These are phyloP conservation scores for Aspergillus fumigatus DNA, from an alignment of 2,329 filamentous ascomycete genomes.

Conservation along the genomic window DNA sequence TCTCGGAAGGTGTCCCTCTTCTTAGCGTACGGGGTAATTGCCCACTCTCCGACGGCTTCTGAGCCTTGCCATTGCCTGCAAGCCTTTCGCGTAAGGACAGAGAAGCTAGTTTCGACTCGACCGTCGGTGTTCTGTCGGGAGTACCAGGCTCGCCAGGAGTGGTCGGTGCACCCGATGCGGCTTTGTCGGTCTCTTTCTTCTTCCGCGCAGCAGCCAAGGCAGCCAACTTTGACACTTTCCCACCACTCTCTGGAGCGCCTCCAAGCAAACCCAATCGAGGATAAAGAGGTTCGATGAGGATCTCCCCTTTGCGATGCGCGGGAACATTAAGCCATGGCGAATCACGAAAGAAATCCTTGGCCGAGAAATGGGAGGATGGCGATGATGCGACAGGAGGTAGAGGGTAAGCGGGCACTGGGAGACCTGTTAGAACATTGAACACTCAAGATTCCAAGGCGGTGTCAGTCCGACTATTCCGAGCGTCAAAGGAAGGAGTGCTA, in stretches of 20 bases:
- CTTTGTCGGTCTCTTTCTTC: slow-evolving; percentile 69
- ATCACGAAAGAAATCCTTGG: slow-evolving; percentile 69
- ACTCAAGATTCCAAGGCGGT: slow-evolving; percentile 24
- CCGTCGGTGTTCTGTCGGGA: slow-evolving; percentile 9
- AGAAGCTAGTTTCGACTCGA: slow-evolving; percentile 20
- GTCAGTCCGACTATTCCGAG: slow-evolving; percentile 28
- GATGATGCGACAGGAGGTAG: slow-evolving; percentile 17
- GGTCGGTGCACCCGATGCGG: slow-evolving; percentile 13
- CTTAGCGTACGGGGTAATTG: slow-evolving; percentile 19
- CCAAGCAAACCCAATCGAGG: slow-evolving; percentile 69
- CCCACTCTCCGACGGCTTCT: slow-evolving; percentile 20
- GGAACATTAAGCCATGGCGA: slow-evolving; percentile 81
- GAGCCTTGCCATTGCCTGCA: slow-evolving; percentile 25
- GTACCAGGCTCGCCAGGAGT: slow-evolving; percentile 3
- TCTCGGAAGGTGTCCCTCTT: slow-evolving; percentile 13
- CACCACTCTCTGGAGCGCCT: slow-evolving; percentile 59
- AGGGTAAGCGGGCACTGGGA: slow-evolving; percentile 30
- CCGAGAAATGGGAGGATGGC: slow-evolving; percentile 36
- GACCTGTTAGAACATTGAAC: slow-evolving; percentile 34
- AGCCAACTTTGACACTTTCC: slow-evolving; percentile 84
- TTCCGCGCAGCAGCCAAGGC: slow-evolving; percentile 81
- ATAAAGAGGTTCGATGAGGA: slow-evolving; percentile 57
- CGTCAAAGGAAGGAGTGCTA: slow-evolving; percentile 11
- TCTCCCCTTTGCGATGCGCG: slow-evolving; percentile 55
- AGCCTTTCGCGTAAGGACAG: slow-evolving; percentile 39